Percentiles rank a stretch among this genome's conserved stretches.
phyloP scores from a whole-genome alignment of 2,329 filamentous ascomycete genomes.

The Aspergillus hortae region DNA sequence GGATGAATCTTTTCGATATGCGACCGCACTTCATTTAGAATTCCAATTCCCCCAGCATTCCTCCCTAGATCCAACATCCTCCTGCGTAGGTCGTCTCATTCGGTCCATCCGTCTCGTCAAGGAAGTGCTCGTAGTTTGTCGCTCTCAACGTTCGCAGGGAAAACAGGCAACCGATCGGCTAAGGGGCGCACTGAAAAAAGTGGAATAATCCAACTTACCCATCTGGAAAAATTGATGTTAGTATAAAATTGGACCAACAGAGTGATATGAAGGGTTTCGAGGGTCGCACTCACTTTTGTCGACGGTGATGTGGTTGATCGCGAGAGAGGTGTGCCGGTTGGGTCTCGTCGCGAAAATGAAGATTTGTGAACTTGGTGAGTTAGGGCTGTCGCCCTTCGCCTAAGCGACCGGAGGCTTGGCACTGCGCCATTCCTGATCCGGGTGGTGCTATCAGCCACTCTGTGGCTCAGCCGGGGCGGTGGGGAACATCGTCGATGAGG shows the following conservation, averaged over 20 bases:
- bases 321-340: slow-evolving; percentile 35
- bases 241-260: slow-evolving; percentile 19
- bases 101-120: not conserved
- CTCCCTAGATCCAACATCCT: not conserved
- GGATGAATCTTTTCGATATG: slow-evolving; percentile 5
- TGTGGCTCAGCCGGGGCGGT: slow-evolving; percentile 12
- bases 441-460: slow-evolving; percentile 8
- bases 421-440: slow-evolving; percentile 26
- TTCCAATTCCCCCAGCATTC: not conserved
- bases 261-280: slow-evolving; percentile 7
- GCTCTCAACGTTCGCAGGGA: slow-evolving; percentile 24
- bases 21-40: slow-evolving; percentile 3
- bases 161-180: slow-evolving; percentile 28
- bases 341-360: slow-evolving; percentile 35
- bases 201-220: slow-evolving; percentile 52
- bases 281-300: slow-evolving; percentile 47
- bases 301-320: slow-evolving; percentile 48
- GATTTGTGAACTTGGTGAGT: slow-evolving; percentile 42
- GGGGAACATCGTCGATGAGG: slow-evolving; percentile 4
- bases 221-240: slow-evolving; percentile 47
- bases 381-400: slow-evolving; percentile 44
- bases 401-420: slow-evolving; percentile 35
- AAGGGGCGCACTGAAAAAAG: slow-evolving; percentile 21
- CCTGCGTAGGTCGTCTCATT: not conserved
- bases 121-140: slow-evolving; percentile 9